Evolutionary conservation across 2,329 filamentous ascomycete species (phyloP).

Genomic region (Plectosphaerella plurivora): DNA sequence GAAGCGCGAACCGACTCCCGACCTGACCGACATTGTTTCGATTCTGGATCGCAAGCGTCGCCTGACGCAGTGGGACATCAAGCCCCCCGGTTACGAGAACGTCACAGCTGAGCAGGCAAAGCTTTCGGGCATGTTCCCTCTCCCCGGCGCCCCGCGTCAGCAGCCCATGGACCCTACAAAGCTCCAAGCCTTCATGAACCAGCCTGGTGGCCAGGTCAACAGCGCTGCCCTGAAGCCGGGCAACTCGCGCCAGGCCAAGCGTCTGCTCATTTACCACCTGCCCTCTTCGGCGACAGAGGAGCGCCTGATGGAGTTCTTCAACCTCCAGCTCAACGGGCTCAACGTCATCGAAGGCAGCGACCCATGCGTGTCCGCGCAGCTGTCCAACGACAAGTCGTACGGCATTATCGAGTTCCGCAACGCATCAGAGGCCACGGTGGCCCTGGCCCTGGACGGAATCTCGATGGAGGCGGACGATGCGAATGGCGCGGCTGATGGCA

Average conservation of each 20-base stretch:
- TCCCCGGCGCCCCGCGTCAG: conserved; percentile 90
- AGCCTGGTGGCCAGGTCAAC: conserved; percentile 67
- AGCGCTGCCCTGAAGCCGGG: conserved; percentile 84
- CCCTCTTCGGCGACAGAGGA: conserved; percentile 72
- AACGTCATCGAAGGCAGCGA: conserved; percentile 83
- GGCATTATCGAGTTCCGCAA: conserved; percentile 89
- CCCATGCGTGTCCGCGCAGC: conserved; percentile 78
- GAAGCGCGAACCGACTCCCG: conserved; percentile 92
- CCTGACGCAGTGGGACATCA: conserved; percentile 99
- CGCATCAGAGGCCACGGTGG: conserved; percentile 83
- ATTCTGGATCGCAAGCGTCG: conserved; percentile 84
- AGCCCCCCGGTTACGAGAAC: conserved; percentile 95
- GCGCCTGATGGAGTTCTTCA: conserved; percentile 78
- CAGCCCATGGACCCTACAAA: conserved; percentile 93
- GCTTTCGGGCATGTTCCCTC: conserved; percentile 96
- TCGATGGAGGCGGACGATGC: conserved; percentile 73
- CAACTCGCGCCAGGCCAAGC: conserved; percentile 90
- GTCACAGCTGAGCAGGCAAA: conserved; percentile 98
- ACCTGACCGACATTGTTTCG: conserved; percentile 80
- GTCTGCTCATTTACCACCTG: conserved; percentile 82
- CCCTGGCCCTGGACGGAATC: conserved; percentile 84
- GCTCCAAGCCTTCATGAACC: conserved; percentile 92
- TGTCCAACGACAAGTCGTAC: conserved; percentile 75
- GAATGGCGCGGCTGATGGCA: conserved; percentile 45
- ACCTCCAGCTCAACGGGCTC: conserved; percentile 91